phyloP scores from a whole-genome alignment of 192 early-diverging fungal genomes.

The Coemansia interrupta region DNA sequence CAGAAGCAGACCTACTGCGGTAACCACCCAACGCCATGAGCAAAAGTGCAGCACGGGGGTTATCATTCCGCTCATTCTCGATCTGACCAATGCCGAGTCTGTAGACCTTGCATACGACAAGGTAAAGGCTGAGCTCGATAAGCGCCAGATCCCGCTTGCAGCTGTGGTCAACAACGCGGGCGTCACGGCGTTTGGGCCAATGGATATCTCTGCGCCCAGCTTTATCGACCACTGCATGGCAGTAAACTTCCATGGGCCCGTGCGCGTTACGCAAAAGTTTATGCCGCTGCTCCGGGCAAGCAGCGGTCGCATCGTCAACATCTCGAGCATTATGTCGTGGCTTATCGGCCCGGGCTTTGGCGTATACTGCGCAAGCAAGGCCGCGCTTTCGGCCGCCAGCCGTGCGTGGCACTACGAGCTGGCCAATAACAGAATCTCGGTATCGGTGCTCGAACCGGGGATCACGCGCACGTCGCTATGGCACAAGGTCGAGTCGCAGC shows the following conservation, averaged over 20 bases:
- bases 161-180: conserved; percentile 55
- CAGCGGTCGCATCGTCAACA: conserved; percentile 52
- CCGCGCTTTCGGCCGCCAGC: conserved; percentile 48
- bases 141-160: conserved; percentile 39
- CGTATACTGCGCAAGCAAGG: conserved; percentile 56
- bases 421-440: conserved; percentile 37
- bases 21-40: neutral
- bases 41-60: conserved; percentile 4
- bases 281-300: conserved; percentile 48
- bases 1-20: neutral
- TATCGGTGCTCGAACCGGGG: conserved; percentile 51
- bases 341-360: conserved; percentile 54
- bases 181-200: conserved; percentile 46
- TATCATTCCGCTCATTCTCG: conserved; percentile 49
- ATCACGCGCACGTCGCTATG: conserved; percentile 48
- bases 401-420: conserved; percentile 50
- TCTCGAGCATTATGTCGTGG: conserved; percentile 54
- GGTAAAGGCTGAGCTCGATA: conserved; percentile 32
- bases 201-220: conserved; percentile 40
- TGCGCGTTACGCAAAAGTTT: conserved; percentile 48
- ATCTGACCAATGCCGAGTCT: conserved; percentile 38
- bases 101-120: conserved; percentile 32
- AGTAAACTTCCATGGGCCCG: conserved; percentile 54
- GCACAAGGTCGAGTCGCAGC: conserved; percentile 52
- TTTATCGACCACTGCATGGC: conserved; percentile 43